phyloP scores from a whole-genome alignment of 2,329 filamentous ascomycete genomes.

The Emergomyces pasteurianus region DNA sequence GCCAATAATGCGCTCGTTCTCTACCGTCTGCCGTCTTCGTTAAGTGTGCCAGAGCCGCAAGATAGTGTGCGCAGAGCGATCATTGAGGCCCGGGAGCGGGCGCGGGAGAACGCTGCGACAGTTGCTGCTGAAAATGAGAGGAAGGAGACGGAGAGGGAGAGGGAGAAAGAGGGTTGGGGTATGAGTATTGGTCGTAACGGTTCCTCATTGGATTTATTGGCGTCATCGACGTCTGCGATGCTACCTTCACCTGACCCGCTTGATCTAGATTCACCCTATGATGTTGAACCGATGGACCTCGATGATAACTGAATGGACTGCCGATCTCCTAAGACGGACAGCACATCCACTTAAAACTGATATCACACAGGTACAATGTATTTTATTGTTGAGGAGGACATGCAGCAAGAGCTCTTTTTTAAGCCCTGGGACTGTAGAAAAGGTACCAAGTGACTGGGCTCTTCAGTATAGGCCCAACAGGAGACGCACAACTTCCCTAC shows the following conservation, averaged over 20 bases:
- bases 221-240: not conserved
- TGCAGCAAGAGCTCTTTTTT: no score
- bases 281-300: constrained; percentile 22
- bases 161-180: not conserved
- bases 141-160: constrained; percentile 6
- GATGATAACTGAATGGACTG: constrained; percentile 5
- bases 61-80: constrained; percentile 71
- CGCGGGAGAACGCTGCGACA: constrained; percentile 41
- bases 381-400: not conserved
- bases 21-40: constrained; percentile 65
- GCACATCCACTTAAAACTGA: not conserved
- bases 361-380: not conserved
- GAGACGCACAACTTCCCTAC: not conserved
- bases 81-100: constrained; percentile 60
- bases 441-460: not conserved
- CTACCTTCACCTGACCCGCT: not conserved
- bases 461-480: not conserved
- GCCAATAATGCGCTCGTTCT: constrained; percentile 62
- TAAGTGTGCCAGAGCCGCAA: constrained; percentile 62
- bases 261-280: constrained; percentile 1
- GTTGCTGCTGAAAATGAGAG: constrained; percentile 14
- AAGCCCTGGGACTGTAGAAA: not conserved
- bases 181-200: not conserved
- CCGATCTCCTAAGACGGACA: not conserved
- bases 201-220: not conserved